Conservation (phyloP, 225 moss, liverwort and hornwort genomes). For the Straminergon stramineum region DNA sequence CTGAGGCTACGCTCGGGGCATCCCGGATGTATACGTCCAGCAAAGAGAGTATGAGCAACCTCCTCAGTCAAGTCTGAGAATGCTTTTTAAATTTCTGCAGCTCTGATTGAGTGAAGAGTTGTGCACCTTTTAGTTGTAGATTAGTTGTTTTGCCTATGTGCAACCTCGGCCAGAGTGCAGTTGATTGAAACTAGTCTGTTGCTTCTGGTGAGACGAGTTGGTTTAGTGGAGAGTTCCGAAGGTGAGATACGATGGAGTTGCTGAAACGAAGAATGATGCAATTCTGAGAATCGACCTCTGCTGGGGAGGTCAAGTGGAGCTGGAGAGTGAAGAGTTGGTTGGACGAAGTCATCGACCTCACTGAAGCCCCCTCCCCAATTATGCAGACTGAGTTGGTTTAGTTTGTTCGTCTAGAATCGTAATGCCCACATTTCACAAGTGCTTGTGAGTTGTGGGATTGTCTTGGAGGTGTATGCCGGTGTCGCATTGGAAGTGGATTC, state of each 20-base stretch:
- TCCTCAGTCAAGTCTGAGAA: neutral
- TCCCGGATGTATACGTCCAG: neutral
- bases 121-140: neutral
- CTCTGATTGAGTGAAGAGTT: slow-evolving; percentile 4
- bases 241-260: neutral
- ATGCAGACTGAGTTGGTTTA: neutral
- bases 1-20: neutral
- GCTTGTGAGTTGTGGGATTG: neutral
- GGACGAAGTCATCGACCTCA: slow-evolving; percentile 1
- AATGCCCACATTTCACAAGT: neutral
- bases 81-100: neutral
- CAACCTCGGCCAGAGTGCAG: neutral
- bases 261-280: neutral
- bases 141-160: neutral
- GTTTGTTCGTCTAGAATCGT: neutral
- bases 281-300: neutral
- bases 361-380: neutral
- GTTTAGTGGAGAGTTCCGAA: neutral
- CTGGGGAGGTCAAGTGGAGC: neutral
- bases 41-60: neutral
- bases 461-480: too few species aligned
- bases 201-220: neutral
- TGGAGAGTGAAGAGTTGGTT: slow-evolving; percentile 3
- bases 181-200: neutral
- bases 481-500: too few species aligned